Conservation (phyloP, 2,329 filamentous ascomycete genomes). For the Geoglossum cookeanum region DNA sequence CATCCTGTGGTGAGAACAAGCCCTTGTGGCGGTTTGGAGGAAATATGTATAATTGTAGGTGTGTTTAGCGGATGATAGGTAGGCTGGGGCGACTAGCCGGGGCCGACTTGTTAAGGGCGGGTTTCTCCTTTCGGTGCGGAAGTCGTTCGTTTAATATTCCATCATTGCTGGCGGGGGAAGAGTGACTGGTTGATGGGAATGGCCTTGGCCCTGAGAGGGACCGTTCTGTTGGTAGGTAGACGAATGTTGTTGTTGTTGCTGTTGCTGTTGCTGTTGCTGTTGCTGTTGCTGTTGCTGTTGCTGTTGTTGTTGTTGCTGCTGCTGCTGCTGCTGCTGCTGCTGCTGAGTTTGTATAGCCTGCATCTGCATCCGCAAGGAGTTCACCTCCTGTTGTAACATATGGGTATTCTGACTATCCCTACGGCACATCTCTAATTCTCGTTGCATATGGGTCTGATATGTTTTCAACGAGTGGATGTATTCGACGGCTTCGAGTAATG, state of each 20-base stretch:
- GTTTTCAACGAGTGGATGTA: conserved; percentile 1
- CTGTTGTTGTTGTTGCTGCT: no score
- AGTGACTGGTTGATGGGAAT: conserved; percentile 1
- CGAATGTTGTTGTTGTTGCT: neutral
- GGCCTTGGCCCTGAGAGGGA: neutral
- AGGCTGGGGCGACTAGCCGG: neutral
- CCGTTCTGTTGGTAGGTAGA: neutral
- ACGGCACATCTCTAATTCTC: neutral
- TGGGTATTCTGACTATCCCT: neutral
- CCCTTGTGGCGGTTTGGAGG: neutral
- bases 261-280: neutral
- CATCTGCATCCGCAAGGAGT: neutral
- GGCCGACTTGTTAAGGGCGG: neutral
- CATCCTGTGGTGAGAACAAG: conserved; percentile 1
- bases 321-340: neutral
- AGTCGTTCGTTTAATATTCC: neutral
- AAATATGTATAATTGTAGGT: neutral
- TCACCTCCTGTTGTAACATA: neutral
- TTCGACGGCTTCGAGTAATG: neutral
- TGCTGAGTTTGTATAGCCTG: neutral
- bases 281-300: no score
- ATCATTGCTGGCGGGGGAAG: neutral
- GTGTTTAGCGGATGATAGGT: neutral
- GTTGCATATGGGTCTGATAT: neutral
- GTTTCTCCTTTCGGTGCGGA: neutral